Base-by-base conservation (phyloP, 139 green algal genomes). In the Picocystis salinarum region DNA sequence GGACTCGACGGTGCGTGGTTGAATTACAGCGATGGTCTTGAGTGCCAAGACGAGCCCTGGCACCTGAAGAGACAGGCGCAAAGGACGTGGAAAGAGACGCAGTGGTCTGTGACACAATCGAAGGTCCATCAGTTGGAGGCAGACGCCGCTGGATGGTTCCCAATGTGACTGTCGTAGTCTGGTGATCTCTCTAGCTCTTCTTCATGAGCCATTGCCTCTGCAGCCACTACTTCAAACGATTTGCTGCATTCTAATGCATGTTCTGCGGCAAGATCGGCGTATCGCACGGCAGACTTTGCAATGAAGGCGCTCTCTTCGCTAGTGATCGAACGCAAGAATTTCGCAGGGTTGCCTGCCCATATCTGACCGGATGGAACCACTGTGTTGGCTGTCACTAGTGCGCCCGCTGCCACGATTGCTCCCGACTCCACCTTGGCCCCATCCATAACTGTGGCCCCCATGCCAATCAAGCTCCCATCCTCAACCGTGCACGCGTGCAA, bases 391-490 rank as follows among this genome's bases (percentile, higher is more conserved):
- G 67, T 50, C 17, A 96, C 74, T 11, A 93, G 75, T 0, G 85
- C 64, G 1, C 85, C 83, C 11, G 85, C 85, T 9, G 83, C 85
- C 11, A 96, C 64, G 48, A 95, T 89, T 3, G 66, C 58, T 6
- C 73, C 73, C 10, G 57, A 56, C 48, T 79, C 64, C 11, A 95
- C 58, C 41, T 61, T 55, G 4, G 45, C 63, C 7, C 79, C 79
- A 34, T 94, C 71, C 23, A 76, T 56, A 19, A 96, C 27, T 0
- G 81, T 79, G 5, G 88, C 72, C n/a, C 76, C 78, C 61, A 97
- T 97, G 52, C 87, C 87, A 10, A 97, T 72, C 7, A 97, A 72
- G 17, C 42, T 55, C 11, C 78, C 73, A 61, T 94, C 80, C 11
- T 76, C 79, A 10, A 97, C 62, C 2, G 61, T 85, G 61, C 73